Evolutionary conservation across 2,329 filamentous ascomycete species (phyloP).

Genomic region (Erysiphe pulchra): DNA sequence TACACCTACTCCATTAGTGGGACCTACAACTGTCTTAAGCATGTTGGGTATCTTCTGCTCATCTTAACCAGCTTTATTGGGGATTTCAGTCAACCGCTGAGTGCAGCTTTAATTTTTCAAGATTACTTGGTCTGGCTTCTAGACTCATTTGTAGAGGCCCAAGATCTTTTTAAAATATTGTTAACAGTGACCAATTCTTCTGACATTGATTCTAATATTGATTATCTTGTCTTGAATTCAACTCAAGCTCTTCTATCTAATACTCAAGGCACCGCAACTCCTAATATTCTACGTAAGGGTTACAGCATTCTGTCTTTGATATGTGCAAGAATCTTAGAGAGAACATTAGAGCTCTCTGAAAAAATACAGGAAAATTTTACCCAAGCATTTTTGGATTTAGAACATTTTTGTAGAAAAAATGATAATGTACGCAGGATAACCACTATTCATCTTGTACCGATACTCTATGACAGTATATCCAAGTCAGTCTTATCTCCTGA

Average conservation of each 20-base stretch:
- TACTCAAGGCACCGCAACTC: conserved; percentile 3
- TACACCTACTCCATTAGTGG: conserved; percentile 8
- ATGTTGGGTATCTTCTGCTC: conserved; percentile 9
- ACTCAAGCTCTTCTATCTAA: conserved; percentile 8
- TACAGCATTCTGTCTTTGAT: conserved; percentile 9
- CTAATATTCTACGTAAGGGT: conserved; percentile 11
- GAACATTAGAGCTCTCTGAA: conserved; percentile 4
- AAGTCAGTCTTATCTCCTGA: conserved; percentile 5
- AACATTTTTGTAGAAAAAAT: conserved; percentile 6
- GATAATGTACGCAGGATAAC: conserved; percentile 6
- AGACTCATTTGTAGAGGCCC: conserved; percentile 9
- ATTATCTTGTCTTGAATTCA: conserved; percentile 4
- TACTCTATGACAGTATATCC: conserved; percentile 2
- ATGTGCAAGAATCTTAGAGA: conserved; percentile 8
- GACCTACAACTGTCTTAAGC: conserved; percentile 6
- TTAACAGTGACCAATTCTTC: conserved; percentile 2
- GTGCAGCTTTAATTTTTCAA: conserved; percentile 11
- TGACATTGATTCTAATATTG: conserved; percentile 2
- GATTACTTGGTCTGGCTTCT: conserved; percentile 13
- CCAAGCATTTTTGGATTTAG: conserved; percentile 7
- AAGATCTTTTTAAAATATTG: conserved; percentile 8
- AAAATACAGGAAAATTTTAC: conserved; percentile 4
- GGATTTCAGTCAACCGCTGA: conserved; percentile 6
- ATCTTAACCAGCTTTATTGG: conserved; percentile 11
- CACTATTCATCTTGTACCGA: conserved; percentile 7